Percentiles rank a stretch among this genome's conserved stretches.
phyloP scores from a whole-genome alignment of 352 stramenopile genomes.

The Pythium periplocum region DNA sequence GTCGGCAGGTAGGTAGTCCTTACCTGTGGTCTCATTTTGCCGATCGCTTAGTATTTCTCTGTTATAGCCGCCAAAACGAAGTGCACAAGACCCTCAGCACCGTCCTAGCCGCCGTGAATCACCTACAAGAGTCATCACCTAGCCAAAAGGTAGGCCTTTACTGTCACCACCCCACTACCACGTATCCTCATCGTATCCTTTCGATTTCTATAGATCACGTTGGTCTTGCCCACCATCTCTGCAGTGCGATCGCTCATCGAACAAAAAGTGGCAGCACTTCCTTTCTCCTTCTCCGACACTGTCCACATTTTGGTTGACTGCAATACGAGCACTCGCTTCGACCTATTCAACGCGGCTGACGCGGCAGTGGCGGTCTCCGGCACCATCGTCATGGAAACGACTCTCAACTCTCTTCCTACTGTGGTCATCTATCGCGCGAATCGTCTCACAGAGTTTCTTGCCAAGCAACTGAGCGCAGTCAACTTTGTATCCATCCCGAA shows the following conservation, averaged over 20 bases:
- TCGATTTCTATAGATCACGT: too few relatives aligned
- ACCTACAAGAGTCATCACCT: slow-evolving; percentile 20
- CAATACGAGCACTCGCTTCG: not conserved
- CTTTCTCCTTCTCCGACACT: not conserved
- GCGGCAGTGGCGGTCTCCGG: slow-evolving; percentile 59
- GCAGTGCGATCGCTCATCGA: slow-evolving; percentile 22
- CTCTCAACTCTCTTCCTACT: slow-evolving; percentile 45
- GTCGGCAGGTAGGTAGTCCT: slow-evolving; percentile 42
- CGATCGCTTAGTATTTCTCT: slow-evolving; percentile 1
- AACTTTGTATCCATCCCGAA: slow-evolving; percentile 75
- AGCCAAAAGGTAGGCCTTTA: too few relatives aligned
- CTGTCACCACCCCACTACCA: too few relatives aligned
- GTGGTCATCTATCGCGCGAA: slow-evolving; percentile 74
- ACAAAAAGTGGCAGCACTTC: slow-evolving; percentile 10
- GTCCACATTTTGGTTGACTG: slow-evolving; percentile 8
- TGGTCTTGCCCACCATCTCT: slow-evolving; percentile 58
- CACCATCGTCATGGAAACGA: slow-evolving; percentile 65
- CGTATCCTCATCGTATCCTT: too few relatives aligned
- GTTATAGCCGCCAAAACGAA: slow-evolving; percentile 50
- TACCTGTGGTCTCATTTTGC: not conserved
- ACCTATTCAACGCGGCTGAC: slow-evolving; percentile 32
- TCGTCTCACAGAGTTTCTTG: slow-evolving; percentile 48
- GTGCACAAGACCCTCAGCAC: slow-evolving; percentile 34
- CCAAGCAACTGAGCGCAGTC: slow-evolving; percentile 44
- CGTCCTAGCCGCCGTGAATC: slow-evolving; percentile 38